Evolutionary conservation across 2,329 filamentous ascomycete species (phyloP).

Genomic region (Colletotrichum simmondsii): DNA sequence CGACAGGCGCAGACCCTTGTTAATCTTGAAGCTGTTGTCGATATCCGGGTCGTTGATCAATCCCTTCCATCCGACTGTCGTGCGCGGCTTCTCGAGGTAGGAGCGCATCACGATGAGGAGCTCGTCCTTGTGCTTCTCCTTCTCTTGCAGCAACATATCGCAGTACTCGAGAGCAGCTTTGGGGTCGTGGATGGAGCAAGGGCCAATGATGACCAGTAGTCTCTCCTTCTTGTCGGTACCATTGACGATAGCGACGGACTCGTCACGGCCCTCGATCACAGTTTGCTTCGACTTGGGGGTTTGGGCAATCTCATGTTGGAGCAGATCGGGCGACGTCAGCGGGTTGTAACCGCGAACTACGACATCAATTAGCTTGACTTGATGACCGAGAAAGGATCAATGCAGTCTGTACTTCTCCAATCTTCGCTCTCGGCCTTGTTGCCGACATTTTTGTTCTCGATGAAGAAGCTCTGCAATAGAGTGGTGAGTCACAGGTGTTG

Average conservation of each 20-base stretch:
- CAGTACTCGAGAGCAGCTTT: slow-evolving; percentile 92
- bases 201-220: slow-evolving; percentile 83
- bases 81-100: slow-evolving; percentile 98
- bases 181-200: slow-evolving; percentile 97
- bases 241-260: slow-evolving; percentile 76
- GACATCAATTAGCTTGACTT: slow-evolving; percentile 38
- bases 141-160: slow-evolving; percentile 81
- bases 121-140: slow-evolving; percentile 89
- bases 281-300: slow-evolving; percentile 67
- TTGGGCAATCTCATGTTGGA: slow-evolving; percentile 89
- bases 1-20: slow-evolving; percentile 90
- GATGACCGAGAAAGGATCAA: not conserved
- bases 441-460: slow-evolving; percentile 82
- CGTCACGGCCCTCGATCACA: slow-evolving; percentile 70
- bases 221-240: slow-evolving; percentile 70
- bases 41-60: slow-evolving; percentile 99
- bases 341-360: slow-evolving; percentile 90
- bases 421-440: slow-evolving; percentile 81
- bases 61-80: slow-evolving; percentile 98
- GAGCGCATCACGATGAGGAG: slow-evolving; percentile 96
- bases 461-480: slow-evolving; percentile 70
- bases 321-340: slow-evolving; percentile 90
- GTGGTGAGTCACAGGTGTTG: slow-evolving; percentile 39
- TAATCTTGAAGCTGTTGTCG: slow-evolving; percentile 98
- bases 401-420: slow-evolving; percentile 75